Percentiles rank a stretch among this genome's conserved stretches.
Evolutionary conservation across 768 basidiomycete species (phyloP).

Genomic region (Pisolithus microcarpus): DNA sequence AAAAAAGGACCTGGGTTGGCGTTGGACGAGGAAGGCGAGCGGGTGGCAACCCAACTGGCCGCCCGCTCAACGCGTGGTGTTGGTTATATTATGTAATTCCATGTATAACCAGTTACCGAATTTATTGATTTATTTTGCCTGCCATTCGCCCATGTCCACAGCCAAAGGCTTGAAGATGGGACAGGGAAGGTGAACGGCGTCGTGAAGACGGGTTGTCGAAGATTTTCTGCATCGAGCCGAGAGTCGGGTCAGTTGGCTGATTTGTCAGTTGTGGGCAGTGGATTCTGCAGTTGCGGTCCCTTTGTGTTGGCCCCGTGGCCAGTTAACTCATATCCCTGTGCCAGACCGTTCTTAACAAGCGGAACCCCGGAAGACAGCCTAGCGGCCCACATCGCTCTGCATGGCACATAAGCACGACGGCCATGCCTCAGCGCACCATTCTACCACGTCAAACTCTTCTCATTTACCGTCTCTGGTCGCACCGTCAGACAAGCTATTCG

Average conservation of each 20-base stretch:
- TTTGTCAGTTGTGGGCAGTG: background rate
- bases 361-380: background rate
- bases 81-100: constrained; percentile 21
- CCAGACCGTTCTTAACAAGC: background rate
- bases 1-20: background rate
- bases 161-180: background rate
- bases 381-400: constrained; percentile 4
- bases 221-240: too few relatives aligned
- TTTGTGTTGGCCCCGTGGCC: background rate
- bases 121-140: background rate
- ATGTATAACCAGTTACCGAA: too few relatives aligned
- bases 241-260: too few relatives aligned
- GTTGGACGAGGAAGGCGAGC: background rate
- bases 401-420: constrained; percentile 26
- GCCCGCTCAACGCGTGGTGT: background rate
- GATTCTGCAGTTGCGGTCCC: background rate
- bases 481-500: constrained; percentile 36
- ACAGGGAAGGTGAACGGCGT: background rate
- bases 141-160: background rate
- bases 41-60: background rate
- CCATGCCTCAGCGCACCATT: constrained; percentile 9
- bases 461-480: constrained; percentile 28
- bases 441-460: constrained; percentile 4
- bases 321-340: background rate
- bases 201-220: background rate